Conservation (phyloP, 306 rosid genomes). For the Pyrus pyrifolia region DNA sequence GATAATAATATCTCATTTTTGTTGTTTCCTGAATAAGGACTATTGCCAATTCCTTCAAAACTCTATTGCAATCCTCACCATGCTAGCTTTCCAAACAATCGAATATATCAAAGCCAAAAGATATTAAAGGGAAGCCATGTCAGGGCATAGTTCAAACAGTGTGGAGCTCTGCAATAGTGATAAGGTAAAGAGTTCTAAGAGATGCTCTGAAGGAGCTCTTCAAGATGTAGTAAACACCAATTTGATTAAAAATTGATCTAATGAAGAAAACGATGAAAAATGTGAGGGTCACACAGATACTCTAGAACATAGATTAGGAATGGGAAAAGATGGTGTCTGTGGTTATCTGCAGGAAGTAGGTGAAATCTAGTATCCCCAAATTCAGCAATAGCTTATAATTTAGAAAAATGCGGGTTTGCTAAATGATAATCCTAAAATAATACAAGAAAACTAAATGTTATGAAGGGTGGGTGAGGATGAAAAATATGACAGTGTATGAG, state of each 20-base stretch:
- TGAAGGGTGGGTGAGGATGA: not conserved
- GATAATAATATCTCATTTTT: not conserved
- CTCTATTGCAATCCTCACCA: not conserved
- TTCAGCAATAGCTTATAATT: not conserved
- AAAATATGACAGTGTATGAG: too few species aligned
- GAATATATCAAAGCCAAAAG: not conserved
- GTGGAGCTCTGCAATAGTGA: not conserved
- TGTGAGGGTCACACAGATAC: not conserved
- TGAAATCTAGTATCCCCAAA: not conserved
- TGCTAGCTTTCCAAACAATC: not conserved
- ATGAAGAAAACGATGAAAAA: not conserved
- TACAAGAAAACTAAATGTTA: not conserved
- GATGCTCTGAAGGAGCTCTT: not conserved
- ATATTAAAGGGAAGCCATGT: not conserved
- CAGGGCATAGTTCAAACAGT: not conserved
- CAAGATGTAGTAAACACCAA: not conserved
- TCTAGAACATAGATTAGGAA: not conserved
- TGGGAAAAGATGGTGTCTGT: not conserved
- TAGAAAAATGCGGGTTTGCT: too few species aligned
- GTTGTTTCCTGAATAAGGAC: not conserved
- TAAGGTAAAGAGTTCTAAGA: not conserved
- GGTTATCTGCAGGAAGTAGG: not conserved
- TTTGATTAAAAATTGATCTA: not conserved
- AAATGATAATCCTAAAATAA: not conserved
- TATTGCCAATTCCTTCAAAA: not conserved